Evolutionary conservation across 1,284 basidiomycete genomes (phyloP).

Genomic region (Austroboletus rostrupii): DNA sequence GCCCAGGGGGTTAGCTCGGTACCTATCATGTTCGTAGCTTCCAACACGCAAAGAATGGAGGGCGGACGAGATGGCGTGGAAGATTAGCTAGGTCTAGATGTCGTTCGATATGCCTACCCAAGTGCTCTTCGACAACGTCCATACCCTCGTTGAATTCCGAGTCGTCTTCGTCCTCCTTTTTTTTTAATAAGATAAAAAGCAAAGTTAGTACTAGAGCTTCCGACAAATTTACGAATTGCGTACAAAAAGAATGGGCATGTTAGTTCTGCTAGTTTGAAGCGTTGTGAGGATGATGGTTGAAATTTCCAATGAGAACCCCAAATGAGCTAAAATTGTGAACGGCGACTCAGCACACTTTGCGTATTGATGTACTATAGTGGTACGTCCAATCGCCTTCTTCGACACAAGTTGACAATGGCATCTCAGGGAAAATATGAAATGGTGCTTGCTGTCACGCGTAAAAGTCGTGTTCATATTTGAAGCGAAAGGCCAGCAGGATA

Average conservation of each 20-base stretch:
- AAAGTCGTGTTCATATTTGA: conserved; percentile 19
- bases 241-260: conserved; percentile 21
- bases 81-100: background rate
- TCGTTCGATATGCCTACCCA: background rate
- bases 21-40: conserved; percentile 8
- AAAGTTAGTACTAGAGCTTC: conserved; percentile 5
- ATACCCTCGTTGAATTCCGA: conserved; percentile 22
- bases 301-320: background rate
- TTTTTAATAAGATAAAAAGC: conserved; percentile 10
- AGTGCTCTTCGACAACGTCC: conserved; percentile 10
- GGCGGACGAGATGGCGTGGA: background rate
- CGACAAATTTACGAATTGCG: conserved; percentile 1
- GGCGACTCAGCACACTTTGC: background rate
- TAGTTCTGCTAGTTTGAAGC: background rate
- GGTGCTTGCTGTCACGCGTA: conserved; percentile 28
- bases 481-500: conserved; percentile 7
- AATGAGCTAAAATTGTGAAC: conserved; percentile 7
- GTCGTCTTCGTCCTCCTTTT: conserved; percentile 19
- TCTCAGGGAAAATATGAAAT: conserved; percentile 20
- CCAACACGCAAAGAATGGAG: conserved; percentile 9
- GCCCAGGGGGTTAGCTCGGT: conserved; percentile 16
- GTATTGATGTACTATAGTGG: conserved; percentile 5
- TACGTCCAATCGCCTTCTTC: background rate
- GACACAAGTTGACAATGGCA: conserved; percentile 7
- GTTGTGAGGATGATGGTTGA: conserved; percentile 8